phyloP scores from a whole-genome alignment of 139 green algal genomes.

The Asterochloris sp. region DNA sequence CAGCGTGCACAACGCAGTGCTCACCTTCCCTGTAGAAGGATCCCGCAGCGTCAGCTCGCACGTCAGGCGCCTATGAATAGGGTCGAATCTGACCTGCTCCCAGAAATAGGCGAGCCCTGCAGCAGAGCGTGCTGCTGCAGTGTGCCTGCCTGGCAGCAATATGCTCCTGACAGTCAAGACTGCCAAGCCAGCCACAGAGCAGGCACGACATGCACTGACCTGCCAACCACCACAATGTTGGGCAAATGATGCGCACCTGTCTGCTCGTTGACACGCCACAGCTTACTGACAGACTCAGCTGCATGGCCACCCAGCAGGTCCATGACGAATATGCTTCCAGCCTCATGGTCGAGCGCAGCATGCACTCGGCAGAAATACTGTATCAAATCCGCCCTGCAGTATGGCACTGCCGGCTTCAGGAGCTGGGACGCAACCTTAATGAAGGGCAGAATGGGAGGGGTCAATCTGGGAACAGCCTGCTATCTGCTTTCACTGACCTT shows the following conservation, averaged over 20 bases:
- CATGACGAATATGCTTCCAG: constrained; percentile 23
- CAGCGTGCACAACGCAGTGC: too few relatives aligned
- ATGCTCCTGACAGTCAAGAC: not conserved
- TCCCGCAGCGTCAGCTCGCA: constrained; percentile 19
- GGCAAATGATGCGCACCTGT: constrained; percentile 9
- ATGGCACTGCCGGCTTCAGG: not conserved
- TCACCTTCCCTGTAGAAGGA: constrained; percentile 6
- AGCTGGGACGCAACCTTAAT: not conserved
- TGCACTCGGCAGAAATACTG: constrained; percentile 14
- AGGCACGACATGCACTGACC: not conserved
- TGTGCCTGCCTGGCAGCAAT: not conserved
- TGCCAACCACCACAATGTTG: not conserved
- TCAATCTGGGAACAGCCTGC: not conserved
- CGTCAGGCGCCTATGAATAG: constrained; percentile 16
- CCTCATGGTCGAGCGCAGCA: constrained; percentile 8
- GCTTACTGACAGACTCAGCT: not conserved
- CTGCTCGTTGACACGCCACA: constrained; percentile 12
- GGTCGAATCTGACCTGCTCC: constrained; percentile 25
- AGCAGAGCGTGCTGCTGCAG: not conserved
- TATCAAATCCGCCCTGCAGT: constrained; percentile 6
- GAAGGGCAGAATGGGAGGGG: not conserved
- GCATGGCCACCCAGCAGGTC: constrained; percentile 26
- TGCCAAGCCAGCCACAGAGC: not conserved
- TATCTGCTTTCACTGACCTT: not conserved
- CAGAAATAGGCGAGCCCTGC: constrained; percentile 19